These are phyloP conservation scores for Zygosaccharomyces pseudorouxii DNA, from an alignment of 805 yeast species.

Conservation along the genomic window DNA sequence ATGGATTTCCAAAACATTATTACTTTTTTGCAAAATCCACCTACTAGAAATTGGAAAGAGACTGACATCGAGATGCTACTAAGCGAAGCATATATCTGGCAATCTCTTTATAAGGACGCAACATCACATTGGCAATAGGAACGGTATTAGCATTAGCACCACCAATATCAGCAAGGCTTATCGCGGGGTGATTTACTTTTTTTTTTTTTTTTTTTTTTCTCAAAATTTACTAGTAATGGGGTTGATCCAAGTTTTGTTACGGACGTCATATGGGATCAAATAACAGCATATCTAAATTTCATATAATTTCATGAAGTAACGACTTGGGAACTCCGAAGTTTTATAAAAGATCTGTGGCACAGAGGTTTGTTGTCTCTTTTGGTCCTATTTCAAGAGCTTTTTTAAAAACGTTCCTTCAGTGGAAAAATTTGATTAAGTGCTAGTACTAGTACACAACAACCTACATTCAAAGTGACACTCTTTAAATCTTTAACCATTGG, in stretches of 20 bases:
- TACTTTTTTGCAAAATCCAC: constrained; percentile 85
- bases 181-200: constrained; percentile 4
- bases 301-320: neutral
- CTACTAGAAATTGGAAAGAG: constrained; percentile 80
- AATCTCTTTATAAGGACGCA: constrained; percentile 83
- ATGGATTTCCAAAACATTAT: constrained; percentile 95
- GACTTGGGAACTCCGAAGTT: neutral
- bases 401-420: neutral
- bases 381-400: neutral
- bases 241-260: neutral
- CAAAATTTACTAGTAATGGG: neutral
- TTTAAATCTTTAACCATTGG: neutral
- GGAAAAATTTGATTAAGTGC: neutral
- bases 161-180: constrained; percentile 1
- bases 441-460: neutral
- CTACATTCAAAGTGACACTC: constrained; percentile 12
- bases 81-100: constrained; percentile 97
- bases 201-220: neutral
- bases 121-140: constrained; percentile 66
- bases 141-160: neutral
- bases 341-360: neutral
- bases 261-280: neutral
- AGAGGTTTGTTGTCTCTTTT: neutral
- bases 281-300: neutral
- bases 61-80: constrained; percentile 86